Base-by-base conservation (phyloP, 345 rosid species). In the Salix viminalis region DNA sequence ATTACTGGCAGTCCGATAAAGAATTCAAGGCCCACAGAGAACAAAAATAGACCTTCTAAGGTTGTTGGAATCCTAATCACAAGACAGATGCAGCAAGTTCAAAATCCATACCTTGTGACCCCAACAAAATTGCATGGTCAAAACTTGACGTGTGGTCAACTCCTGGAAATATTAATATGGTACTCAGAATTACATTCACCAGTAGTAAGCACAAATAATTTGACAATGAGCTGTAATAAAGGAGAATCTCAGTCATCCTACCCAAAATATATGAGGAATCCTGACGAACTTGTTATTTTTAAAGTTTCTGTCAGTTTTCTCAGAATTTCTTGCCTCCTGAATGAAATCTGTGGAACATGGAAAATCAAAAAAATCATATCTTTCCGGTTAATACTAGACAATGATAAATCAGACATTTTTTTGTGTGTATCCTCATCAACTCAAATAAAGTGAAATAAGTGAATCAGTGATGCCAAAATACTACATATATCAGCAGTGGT, bases 281-380 rank as follows among this genome's bases (percentile, higher is more conserved):
- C 70, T 81, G 73, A 94, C 85, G 75, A 76, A 76, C 48, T 83
- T 83, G 72, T 90, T 92, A 79, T 74, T 83, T 74, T 83, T 85
- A 64, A 94, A 91, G 83, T 91, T 86, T 69, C 79, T 85, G 65
- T 93, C 92, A 71, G 91, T 90, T 77, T 79, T 89, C 84, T 90
- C 96, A 15, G 92, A 86, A 83, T 91, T 94, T 83, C 80, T 89
- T 12, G 91, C 96, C 86, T 94, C 98, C 77, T 88, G 93, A 67
- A 88, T 83, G 83, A 94, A 94, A 90, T 94, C 98, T 93, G 90
- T 66, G 65, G 30, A 65, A 18, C 74, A 79, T 28, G 48, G 30
- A 73, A 67, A 52, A 56, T 23, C 12, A 32, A 16, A 67, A 30
- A 36, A 4, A 42, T 21, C 26, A 18, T 39, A 48, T 24, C 9